Evolutionary conservation across 768 basidiomycete species (phyloP).

Genomic region (Hericium rajendrae): DNA sequence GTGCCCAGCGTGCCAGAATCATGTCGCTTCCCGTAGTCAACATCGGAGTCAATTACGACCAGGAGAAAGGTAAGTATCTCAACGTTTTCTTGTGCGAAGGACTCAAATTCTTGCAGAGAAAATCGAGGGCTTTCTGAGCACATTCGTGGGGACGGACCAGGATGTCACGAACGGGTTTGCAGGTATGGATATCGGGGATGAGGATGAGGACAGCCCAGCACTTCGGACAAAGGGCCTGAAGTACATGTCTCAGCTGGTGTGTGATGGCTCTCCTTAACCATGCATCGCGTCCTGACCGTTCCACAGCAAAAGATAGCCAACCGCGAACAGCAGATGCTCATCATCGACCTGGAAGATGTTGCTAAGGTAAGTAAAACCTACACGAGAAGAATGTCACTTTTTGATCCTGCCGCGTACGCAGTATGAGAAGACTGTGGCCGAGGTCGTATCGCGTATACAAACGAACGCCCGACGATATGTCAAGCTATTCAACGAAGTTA

Average conservation of each 20-base stretch:
- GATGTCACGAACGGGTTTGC: constrained; percentile 61
- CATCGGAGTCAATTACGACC: constrained; percentile 55
- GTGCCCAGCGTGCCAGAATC: constrained; percentile 5
- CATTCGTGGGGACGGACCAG: constrained; percentile 52
- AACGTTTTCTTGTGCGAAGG: background rate
- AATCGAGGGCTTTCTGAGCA: constrained; percentile 63
- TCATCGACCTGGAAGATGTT: constrained; percentile 86
- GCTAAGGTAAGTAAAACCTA: constrained; percentile 40
- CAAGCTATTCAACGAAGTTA: constrained; percentile 77
- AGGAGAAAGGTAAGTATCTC: constrained; percentile 50
- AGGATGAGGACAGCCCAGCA: constrained; percentile 24
- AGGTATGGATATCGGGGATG: constrained; percentile 57
- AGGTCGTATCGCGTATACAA: constrained; percentile 71
- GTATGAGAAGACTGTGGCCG: constrained; percentile 63
- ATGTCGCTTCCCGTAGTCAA: constrained; percentile 62
- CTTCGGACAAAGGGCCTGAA: constrained; percentile 41
- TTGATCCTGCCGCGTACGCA: constrained; percentile 18
- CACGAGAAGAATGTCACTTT: background rate
- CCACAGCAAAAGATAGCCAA: constrained; percentile 85
- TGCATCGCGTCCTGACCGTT: constrained; percentile 3
- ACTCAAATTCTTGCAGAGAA: constrained; percentile 33
- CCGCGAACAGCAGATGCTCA: constrained; percentile 82
- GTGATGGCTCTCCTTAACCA: constrained; percentile 17
- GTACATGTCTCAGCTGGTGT: constrained; percentile 79
- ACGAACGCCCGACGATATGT: constrained; percentile 87